phyloP scores from a whole-genome alignment of 148 eudicot species.

The Vaccinium darrowii region DNA sequence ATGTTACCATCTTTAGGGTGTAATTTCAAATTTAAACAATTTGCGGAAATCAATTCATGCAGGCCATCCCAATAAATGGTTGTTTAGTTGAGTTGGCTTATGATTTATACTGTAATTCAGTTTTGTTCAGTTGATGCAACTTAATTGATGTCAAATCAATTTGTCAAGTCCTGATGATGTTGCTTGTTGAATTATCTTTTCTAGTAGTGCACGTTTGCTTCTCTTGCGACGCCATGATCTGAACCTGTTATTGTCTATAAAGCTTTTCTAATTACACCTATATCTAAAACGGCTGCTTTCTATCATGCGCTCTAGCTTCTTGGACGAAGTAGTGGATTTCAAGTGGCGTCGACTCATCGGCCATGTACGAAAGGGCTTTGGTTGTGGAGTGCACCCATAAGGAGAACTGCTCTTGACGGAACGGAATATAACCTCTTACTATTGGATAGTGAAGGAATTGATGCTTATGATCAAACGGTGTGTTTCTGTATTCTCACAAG shows the following conservation, averaged over 20 bases:
- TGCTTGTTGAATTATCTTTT: neutral
- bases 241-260: neutral
- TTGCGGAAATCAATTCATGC: neutral
- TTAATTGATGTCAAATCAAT: conserved; percentile 4
- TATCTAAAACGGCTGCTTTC: conserved; percentile 17
- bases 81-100: neutral
- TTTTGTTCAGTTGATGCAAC: neutral
- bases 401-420: conserved; percentile 92
- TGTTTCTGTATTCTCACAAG: conserved; percentile 21
- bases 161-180: neutral
- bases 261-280: neutral
- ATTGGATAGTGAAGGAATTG: conserved; percentile 94
- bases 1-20: neutral
- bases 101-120: neutral
- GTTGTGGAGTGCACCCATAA: conserved; percentile 94
- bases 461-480: conserved; percentile 99
- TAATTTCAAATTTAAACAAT: neutral
- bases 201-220: conserved; percentile 1
- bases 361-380: conserved; percentile 99
- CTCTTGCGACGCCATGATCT: neutral
- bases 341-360: conserved; percentile 88
- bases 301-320: conserved; percentile 58
- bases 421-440: conserved; percentile 91
- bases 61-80: neutral
- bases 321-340: conserved; percentile 94